A percentile compares a stretch with the other conserved stretches of the same genome.
phyloP scores from a whole-genome alignment of 1,284 basidiomycete species.

The Vanrija sp. region DNA sequence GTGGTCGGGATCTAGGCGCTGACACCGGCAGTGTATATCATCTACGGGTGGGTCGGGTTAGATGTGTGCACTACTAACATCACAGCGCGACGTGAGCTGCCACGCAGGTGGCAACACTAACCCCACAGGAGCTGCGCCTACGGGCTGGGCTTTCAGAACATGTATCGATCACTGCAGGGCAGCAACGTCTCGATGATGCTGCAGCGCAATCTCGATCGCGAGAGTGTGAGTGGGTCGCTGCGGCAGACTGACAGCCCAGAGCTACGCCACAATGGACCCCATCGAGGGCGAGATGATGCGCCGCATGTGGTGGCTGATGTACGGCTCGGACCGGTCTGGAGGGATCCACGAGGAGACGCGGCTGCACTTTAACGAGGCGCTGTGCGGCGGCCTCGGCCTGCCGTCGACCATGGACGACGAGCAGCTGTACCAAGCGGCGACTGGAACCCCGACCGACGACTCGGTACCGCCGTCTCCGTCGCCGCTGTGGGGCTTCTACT shows the following conservation, averaged over 20 bases:
- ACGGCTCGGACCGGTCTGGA: not conserved
- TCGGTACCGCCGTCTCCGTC: not conserved
- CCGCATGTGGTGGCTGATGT: slow-evolving; percentile 9
- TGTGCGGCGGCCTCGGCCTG: not conserved
- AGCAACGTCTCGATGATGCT: not conserved
- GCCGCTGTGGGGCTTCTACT: slow-evolving; percentile 1
- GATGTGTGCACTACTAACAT: not conserved
- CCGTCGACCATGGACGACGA: slow-evolving; percentile 1
- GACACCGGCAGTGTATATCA: not conserved
- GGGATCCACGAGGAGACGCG: not conserved
- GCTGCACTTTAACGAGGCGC: slow-evolving; percentile 1
- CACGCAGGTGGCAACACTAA: not conserved
- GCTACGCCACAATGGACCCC: not conserved
- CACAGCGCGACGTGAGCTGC: not conserved
- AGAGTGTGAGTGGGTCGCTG: not conserved
- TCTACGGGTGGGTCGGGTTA: not conserved
- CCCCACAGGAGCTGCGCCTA: not conserved
- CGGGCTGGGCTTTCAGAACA: not conserved
- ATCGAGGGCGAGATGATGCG: slow-evolving; percentile 4
- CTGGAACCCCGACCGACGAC: not conserved
- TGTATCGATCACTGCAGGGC: slow-evolving; percentile 2
- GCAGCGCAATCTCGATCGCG: slow-evolving; percentile 2
- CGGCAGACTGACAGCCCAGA: not conserved
- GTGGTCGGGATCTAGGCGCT: too few species aligned
- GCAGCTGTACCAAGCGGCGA: not conserved